A percentile compares a stretch with the other conserved stretches of the same genome.
These are phyloP conservation scores for Hypocreales sp. DNA, from an alignment of 2,329 filamentous ascomycete genomes.

Conservation along the genomic window DNA sequence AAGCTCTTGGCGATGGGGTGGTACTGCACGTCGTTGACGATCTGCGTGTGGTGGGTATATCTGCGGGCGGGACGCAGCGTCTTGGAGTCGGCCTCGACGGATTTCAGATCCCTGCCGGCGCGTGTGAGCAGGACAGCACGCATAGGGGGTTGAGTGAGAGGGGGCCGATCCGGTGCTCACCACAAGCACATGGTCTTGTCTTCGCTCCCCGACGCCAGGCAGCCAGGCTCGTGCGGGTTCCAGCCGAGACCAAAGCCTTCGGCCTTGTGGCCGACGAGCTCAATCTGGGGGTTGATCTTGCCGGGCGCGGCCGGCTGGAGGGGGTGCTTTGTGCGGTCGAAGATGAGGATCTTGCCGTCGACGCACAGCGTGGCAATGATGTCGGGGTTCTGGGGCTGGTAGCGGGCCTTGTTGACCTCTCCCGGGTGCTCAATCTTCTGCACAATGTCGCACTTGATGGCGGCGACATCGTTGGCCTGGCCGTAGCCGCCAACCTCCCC, in stretches of 20 bases:
- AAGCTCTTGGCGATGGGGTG: conserved; percentile 74
- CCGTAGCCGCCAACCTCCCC: conserved; percentile 93
- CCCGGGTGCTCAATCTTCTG: conserved; percentile 94
- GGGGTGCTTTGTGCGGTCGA: conserved; percentile 90
- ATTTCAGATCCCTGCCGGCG: conserved; percentile 58
- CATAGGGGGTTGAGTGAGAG: background rate
- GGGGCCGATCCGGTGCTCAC: conserved; percentile 29
- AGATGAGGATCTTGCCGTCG: conserved; percentile 78
- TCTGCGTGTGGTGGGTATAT: conserved; percentile 77
- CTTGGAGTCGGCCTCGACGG: conserved; percentile 54
- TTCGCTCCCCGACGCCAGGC: conserved; percentile 79
- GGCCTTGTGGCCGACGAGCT: conserved; percentile 67
- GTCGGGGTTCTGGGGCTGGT: conserved; percentile 94
- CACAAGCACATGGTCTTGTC: conserved; percentile 85
- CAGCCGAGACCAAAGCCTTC: conserved; percentile 91
- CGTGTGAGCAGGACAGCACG: background rate
- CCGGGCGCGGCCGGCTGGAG: conserved; percentile 49
- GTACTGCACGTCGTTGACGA: conserved; percentile 95
- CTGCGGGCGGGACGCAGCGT: conserved; percentile 54
- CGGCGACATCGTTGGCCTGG: conserved; percentile 50
- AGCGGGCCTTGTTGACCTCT: conserved; percentile 96
- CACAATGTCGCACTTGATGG: conserved; percentile 78
- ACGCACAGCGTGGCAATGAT: conserved; percentile 88
- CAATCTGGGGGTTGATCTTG: conserved; percentile 65
- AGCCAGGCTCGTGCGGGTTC: conserved; percentile 72